Conservation (phyloP, 2,329 filamentous ascomycete genomes). For the Aphanocladium album region DNA sequence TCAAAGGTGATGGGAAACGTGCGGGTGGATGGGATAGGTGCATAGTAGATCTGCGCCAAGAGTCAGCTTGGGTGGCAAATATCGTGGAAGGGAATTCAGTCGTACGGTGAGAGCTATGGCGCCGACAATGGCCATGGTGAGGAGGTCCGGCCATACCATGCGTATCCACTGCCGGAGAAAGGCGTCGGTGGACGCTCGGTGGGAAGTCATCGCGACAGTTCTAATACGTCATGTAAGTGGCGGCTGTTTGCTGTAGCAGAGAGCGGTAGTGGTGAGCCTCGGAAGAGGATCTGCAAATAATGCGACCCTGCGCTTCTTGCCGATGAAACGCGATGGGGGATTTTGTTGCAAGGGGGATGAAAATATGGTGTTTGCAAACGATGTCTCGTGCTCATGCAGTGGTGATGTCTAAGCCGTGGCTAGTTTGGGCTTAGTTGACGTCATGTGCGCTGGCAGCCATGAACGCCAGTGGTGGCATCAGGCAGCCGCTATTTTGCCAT, state of each 20-base stretch:
- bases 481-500: no score
- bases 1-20: constrained; percentile 58
- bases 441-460: constrained; percentile 1
- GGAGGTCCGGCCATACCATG: constrained; percentile 52
- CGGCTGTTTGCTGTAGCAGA: no score
- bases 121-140: constrained; percentile 53
- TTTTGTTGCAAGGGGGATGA: background rate
- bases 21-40: constrained; percentile 49
- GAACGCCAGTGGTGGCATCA: no score
- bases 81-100: background rate
- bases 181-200: background rate
- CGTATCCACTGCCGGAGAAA: constrained; percentile 48
- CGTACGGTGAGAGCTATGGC: constrained; percentile 26
- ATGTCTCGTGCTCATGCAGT: constrained; percentile 3
- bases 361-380: background rate
- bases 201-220: constrained; percentile 1
- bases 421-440: constrained; percentile 8
- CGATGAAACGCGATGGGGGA: background rate
- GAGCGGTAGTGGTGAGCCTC: background rate
- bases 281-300: background rate
- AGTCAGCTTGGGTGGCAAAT: background rate
- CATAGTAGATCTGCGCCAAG: constrained; percentile 41
- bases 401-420: background rate
- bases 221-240: background rate
- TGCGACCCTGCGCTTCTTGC: background rate